Evolutionary conservation across 148 eudicot genomes (phyloP), one percentile per base, ranked within the genome.

Genomic region (Rhododendron ovatum): DNA sequence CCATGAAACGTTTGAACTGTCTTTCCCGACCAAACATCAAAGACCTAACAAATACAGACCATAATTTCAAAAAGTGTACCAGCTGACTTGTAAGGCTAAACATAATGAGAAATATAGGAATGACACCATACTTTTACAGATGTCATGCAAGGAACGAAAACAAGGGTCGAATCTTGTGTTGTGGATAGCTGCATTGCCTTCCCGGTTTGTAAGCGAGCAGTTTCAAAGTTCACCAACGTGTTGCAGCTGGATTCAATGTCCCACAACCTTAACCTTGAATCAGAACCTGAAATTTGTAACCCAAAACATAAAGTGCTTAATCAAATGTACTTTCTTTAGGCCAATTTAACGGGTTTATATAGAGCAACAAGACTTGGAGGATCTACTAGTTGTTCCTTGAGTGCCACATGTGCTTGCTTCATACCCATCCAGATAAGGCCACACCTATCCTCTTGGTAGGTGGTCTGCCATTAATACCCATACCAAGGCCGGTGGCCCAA

Each of bases 211-310:
- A 96, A 91, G 76, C 99, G 98, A 57, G 88, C 92, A 82, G 93
- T 94, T 89, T 96, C 98, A 87, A 88, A 96, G 87, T 96, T 94
- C 81, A 96, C 99, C 71, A 96, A 91, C 6, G 99, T 96, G 87
- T 96, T 96, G 95, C 95, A 92, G 81, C 98, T 95, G 75, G 98
- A 95, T 85, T 95, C 94, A 82, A 94, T 88, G 88, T 96, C 99
- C 99, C 99, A 96, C 87, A 96, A 91, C 87, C 96, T 91, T 86
- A 96, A 88, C 91, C 99, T 94, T 83, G 99, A 96, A 91, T 96
- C 99, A 86, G 99, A 95, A 83, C 99, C 99, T 96, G 94, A 87
- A 87, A 85, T 89, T 73, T 51, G 47, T 3, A 83, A 50, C n/a
- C 7, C 57, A 45, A 51, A 1, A 63, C 41, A 51, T 41, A 18